phyloP scores from a whole-genome alignment of 805 yeast genomes.

The Metschnikowia gruessii region DNA sequence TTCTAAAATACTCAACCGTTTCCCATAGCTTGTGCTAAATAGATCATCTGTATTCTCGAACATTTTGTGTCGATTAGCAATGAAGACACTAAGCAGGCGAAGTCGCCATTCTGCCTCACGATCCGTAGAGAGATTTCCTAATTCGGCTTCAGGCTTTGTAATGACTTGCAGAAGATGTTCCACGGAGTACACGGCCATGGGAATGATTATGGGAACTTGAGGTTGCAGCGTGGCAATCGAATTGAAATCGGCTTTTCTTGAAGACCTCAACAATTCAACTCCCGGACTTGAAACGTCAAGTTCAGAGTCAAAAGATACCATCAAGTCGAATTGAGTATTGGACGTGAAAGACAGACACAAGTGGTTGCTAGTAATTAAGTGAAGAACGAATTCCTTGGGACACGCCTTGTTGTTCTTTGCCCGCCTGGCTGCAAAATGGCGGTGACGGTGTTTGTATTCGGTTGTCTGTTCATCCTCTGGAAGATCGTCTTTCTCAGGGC shows the following conservation, averaged over 20 bases:
- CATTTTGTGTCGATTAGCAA: constrained; percentile 29
- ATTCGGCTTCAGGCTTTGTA: constrained; percentile 23
- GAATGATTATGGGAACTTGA: constrained; percentile 35
- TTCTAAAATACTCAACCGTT: constrained; percentile 9
- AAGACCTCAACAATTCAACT: constrained; percentile 31
- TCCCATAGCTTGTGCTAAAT: constrained; percentile 25
- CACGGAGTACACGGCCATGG: constrained; percentile 33
- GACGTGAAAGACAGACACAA: constrained; percentile 15
- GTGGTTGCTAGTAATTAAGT: constrained; percentile 18
- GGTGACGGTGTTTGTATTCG: constrained; percentile 14
- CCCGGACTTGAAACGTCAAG: constrained; percentile 36
- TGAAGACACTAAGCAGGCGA: constrained; percentile 27
- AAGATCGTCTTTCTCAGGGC: constrained; percentile 8
- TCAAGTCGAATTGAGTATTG: constrained; percentile 24
- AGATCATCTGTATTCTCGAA: constrained; percentile 20
- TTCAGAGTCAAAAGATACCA: constrained; percentile 37
- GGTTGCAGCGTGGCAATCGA: background rate
- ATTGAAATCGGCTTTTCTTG: constrained; percentile 5
- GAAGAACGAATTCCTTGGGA: constrained; percentile 9
- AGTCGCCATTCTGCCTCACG: constrained; percentile 34
- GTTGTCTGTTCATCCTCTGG: constrained; percentile 12
- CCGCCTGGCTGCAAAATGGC: constrained; percentile 5
- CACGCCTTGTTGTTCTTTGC: background rate
- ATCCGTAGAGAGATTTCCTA: constrained; percentile 19
- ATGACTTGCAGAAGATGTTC: constrained; percentile 28